phyloP scores from a whole-genome alignment of 2,329 filamentous ascomycete genomes.

The Didymellaceae sp. region DNA sequence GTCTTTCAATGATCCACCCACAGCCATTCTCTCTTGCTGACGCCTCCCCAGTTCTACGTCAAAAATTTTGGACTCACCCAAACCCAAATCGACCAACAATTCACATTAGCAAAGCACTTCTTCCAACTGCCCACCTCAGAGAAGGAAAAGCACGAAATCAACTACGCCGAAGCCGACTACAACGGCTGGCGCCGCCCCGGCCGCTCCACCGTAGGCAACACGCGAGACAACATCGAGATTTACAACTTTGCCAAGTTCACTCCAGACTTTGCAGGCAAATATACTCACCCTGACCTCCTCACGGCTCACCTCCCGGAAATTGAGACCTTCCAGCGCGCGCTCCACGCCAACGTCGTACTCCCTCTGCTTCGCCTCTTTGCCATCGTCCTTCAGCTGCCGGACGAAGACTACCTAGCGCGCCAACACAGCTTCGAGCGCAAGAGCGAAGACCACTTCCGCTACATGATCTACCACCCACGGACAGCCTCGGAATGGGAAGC shows the following conservation, averaged over 20 bases:
- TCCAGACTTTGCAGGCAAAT: conserved; percentile 60
- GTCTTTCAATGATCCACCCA: background rate
- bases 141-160: conserved; percentile 61
- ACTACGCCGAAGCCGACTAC: conserved; percentile 59
- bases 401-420: conserved; percentile 63
- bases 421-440: conserved; percentile 65
- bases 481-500: conserved; percentile 55
- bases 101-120: conserved; percentile 65
- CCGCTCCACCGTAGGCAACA: conserved; percentile 42
- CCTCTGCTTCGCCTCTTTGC: conserved; percentile 67
- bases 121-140: conserved; percentile 64
- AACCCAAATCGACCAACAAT: conserved; percentile 66
- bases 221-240: conserved; percentile 64
- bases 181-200: conserved; percentile 54
- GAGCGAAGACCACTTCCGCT: conserved; percentile 67
- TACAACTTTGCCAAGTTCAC: conserved; percentile 69
- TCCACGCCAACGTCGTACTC: conserved; percentile 62
- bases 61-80: conserved; percentile 66
- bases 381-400: conserved; percentile 65
- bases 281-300: conserved; percentile 52
- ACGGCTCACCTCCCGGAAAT: conserved; percentile 55
- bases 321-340: conserved; percentile 58
- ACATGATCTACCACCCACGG: conserved; percentile 65
- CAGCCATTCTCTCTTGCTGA: background rate
- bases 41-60: conserved; percentile 63